These are phyloP conservation scores for Cystoderma amianthinum DNA, from an alignment of 768 basidiomycete genomes.

Conservation along the genomic window DNA sequence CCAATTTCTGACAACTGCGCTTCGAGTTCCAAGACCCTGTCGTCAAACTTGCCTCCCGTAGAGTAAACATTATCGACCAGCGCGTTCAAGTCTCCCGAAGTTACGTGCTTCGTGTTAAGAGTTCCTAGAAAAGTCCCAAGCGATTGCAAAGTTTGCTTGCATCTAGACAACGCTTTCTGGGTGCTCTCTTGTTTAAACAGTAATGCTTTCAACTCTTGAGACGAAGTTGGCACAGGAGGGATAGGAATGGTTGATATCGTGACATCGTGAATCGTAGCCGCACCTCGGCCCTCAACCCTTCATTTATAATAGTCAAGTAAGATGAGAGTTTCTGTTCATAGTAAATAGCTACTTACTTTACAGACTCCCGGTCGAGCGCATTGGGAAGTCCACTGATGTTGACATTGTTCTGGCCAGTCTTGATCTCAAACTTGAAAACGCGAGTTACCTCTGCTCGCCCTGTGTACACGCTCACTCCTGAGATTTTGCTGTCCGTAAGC, in stretches of 20 bases:
- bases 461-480: slow-evolving; percentile 31
- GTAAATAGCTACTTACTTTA: slow-evolving; percentile 22
- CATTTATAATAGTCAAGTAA: too few relatives aligned
- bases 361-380: slow-evolving; percentile 28
- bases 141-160: slow-evolving; percentile 19
- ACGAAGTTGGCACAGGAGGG: slow-evolving; percentile 19
- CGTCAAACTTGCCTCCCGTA: slow-evolving; percentile 22
- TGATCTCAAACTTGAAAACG: slow-evolving; percentile 26
- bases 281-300: slow-evolving; percentile 38
- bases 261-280: too few relatives aligned
- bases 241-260: too few relatives aligned
- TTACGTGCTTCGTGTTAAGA: slow-evolving; percentile 23
- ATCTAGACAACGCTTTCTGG: too few relatives aligned
- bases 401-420: slow-evolving; percentile 33
- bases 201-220: too few relatives aligned
- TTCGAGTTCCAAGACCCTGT: too few relatives aligned
- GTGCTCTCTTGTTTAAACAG: slow-evolving; percentile 22
- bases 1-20: too few relatives aligned
- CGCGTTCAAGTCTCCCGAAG: too few relatives aligned
- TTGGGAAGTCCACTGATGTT: slow-evolving; percentile 29
- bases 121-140: slow-evolving; percentile 22
- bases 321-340: neutral
- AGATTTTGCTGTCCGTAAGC: slow-evolving; percentile 25
- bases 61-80: too few relatives aligned
- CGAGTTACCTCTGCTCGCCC: slow-evolving; percentile 35